Percentiles rank a stretch among this genome's conserved stretches.
phyloP scores from a whole-genome alignment of 805 yeast genomes.

The Barnettozyma siamensis region DNA sequence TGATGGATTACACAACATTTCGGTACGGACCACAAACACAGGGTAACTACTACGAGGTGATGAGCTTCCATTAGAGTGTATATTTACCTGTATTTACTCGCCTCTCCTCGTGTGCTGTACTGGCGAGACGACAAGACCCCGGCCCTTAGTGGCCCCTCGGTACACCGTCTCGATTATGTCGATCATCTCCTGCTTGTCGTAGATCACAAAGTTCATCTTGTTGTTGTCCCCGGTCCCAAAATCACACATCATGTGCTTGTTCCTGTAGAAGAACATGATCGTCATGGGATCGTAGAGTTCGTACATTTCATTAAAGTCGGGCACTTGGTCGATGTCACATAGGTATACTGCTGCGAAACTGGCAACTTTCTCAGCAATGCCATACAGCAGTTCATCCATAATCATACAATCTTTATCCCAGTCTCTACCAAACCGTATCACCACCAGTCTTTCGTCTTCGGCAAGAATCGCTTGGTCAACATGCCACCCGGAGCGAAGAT shows the following conservation, averaged over 20 bases:
- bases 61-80: background rate
- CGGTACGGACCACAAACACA: slow-evolving; percentile 1
- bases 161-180: slow-evolving; percentile 87
- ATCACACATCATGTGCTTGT: slow-evolving; percentile 97
- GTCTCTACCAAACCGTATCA: slow-evolving; percentile 84
- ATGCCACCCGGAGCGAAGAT: slow-evolving; percentile 86
- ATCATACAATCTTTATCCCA: slow-evolving; percentile 73
- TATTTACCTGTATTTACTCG: background rate
- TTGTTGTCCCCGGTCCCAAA: slow-evolving; percentile 98
- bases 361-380: slow-evolving; percentile 74
- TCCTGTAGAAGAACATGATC: slow-evolving; percentile 87
- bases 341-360: slow-evolving; percentile 86
- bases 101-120: slow-evolving; percentile 23
- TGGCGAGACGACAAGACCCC: slow-evolving; percentile 86
- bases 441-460: slow-evolving; percentile 87
- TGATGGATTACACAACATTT: background rate
- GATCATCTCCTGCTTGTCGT: slow-evolving; percentile 81
- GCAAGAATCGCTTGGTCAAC: slow-evolving; percentile 95
- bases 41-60: background rate
- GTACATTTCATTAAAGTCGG: slow-evolving; percentile 87
- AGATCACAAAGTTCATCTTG: slow-evolving; percentile 76
- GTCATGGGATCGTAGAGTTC: slow-evolving; percentile 88
- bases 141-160: slow-evolving; percentile 88
- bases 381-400: slow-evolving; percentile 82
- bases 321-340: slow-evolving; percentile 84